phyloP scores from a whole-genome alignment of 2,329 filamentous ascomycete genomes.

The Paradendryphiella salina region DNA sequence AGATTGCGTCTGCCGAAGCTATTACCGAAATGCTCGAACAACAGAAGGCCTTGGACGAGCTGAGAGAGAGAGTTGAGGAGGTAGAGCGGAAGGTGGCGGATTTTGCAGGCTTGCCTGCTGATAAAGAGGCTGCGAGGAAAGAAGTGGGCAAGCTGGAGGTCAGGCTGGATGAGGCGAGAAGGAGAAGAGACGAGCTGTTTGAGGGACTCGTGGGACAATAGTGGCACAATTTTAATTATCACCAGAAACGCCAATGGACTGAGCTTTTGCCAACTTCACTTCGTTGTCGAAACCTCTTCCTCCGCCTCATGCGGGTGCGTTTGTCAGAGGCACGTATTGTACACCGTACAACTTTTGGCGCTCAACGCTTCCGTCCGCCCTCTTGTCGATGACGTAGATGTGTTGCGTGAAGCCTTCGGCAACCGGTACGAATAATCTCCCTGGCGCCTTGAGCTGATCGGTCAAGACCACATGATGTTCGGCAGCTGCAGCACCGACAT shows the following conservation, averaged over 20 bases:
- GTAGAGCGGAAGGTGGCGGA: conserved; percentile 65
- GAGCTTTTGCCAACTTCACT: background rate
- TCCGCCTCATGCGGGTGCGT: conserved; percentile 56
- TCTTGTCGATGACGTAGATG: conserved; percentile 76
- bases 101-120: conserved; percentile 73
- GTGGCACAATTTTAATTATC: background rate
- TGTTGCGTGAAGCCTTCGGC: conserved; percentile 62
- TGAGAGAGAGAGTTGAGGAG: conserved; percentile 62
- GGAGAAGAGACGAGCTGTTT: conserved; percentile 72
- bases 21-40: conserved; percentile 63
- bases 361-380: conserved; percentile 62
- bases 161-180: conserved; percentile 64
- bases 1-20: conserved; percentile 53
- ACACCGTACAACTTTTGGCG: conserved; percentile 66
- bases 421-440: conserved; percentile 79
- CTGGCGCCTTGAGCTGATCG: conserved; percentile 76
- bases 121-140: conserved; percentile 68
- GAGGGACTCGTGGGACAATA: conserved; percentile 65
- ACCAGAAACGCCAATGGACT: background rate
- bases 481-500: conserved; percentile 85
- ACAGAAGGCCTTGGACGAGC: conserved; percentile 62
- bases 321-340: conserved; percentile 75
- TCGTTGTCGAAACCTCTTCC: background rate
- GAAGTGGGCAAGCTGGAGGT: conserved; percentile 69
- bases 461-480: conserved; percentile 73